phyloP scores from a whole-genome alignment of 306 rosid genomes.

The Prunus armeniaca region DNA sequence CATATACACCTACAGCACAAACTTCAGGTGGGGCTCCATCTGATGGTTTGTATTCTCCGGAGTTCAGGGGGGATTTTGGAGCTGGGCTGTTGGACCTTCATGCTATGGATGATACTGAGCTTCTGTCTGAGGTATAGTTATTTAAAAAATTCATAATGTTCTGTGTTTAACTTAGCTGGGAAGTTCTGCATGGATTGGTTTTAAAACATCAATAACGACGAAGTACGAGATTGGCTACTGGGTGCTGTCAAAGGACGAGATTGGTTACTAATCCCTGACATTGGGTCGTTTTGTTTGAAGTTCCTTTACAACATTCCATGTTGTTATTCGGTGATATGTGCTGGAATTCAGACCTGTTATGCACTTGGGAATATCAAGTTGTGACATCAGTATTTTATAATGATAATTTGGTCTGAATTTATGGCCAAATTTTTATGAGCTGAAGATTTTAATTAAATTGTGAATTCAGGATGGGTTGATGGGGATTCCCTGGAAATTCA shows the following conservation, averaged over 20 bases:
- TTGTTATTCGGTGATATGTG: background rate
- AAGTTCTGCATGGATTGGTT: background rate
- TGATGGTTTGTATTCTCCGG: slow-evolving; percentile 79
- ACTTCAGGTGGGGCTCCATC: slow-evolving; percentile 51
- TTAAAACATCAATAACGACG: background rate
- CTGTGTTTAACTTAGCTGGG: background rate
- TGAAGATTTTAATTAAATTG: background rate
- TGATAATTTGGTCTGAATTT: background rate
- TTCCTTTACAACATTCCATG: background rate
- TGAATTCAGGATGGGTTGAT: background rate
- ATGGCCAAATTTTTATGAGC: background rate
- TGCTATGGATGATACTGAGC: slow-evolving; percentile 99
- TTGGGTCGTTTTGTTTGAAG: background rate
- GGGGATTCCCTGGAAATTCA: background rate
- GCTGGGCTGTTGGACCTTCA: slow-evolving; percentile 98
- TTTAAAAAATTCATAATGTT: background rate
- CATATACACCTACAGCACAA: slow-evolving; percentile 65
- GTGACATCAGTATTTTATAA: background rate
- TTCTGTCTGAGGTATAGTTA: slow-evolving; percentile 71
- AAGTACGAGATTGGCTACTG: background rate
- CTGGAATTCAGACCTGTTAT: background rate
- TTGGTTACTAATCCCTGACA: background rate
- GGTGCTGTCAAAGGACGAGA: background rate
- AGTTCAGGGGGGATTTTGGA: slow-evolving; percentile 91
- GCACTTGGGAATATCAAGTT: background rate